Evolutionary conservation across 176 grass and related monocot genomes (phyloP), one percentile per base, ranked within the genome.

Genomic region (Chrysopogon serrulatus): DNA sequence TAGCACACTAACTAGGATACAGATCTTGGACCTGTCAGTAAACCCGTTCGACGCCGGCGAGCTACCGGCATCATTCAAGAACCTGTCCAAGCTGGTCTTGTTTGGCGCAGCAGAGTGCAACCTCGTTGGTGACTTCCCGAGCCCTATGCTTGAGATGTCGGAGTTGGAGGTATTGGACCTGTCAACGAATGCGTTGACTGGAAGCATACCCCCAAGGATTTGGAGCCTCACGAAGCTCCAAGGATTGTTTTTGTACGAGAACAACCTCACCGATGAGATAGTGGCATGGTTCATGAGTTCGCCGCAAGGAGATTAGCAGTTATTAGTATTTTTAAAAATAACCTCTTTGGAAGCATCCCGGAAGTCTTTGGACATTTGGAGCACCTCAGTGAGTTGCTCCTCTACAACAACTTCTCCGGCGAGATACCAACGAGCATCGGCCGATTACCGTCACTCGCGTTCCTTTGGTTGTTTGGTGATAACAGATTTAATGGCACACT

Each of bases 391-490:
- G 2, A 0, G 0, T 28, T 92, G 19, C 23, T 97, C 73, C 87
- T 21, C 70, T 0, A 3, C 15, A 94, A 92, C 83, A 85, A 59
- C 8, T 83, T 97, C 53, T 87, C 92, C 12, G 92, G 95, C 28
- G 84, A 97, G 28, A 94, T 97, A 75, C 88, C 92, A 2, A 27
- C 36, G 12, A 86, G 83, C 88, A 91, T 97, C 48, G 86, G 83
- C 28, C 64, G 36, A 59, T 67, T 97, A 17, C 87, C 88, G 4
- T 80, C 75, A 3, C 39, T n/a, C n/a, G n/a, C n/a, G n/a, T n/a
- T n/a, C n/a, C n/a, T n/a, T n/a, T n/a, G n/a, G n/a, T n/a, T n/a
- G n/a, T n/a, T n/a, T 97, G 40, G n/a, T n/a, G n/a, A n/a, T n/a
- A n/a, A n/a, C n/a, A n/a, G n/a, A n/a, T n/a, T n/a, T n/a, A n/a